Conservation (phyloP, 208 protist genomes). For the Crithidia bombi region DNA sequence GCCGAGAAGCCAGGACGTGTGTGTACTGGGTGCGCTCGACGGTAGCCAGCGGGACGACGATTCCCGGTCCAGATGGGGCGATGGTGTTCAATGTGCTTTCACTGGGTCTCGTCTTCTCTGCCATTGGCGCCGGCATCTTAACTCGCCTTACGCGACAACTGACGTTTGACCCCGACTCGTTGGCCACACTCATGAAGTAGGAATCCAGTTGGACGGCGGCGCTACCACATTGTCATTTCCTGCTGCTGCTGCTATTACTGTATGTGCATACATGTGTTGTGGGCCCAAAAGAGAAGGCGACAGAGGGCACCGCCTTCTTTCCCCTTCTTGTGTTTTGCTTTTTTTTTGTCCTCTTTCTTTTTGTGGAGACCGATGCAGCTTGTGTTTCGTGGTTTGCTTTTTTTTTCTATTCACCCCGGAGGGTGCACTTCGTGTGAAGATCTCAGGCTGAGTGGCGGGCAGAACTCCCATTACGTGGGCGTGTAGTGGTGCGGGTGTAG, state of each 20-base stretch:
- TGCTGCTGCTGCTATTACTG: too few species aligned
- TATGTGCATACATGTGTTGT: too few species aligned
- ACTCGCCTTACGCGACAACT: conserved; percentile 36
- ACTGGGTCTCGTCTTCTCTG: conserved; percentile 52
- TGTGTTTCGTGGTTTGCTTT: too few species aligned
- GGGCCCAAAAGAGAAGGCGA: too few species aligned
- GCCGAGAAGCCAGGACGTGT: conserved; percentile 12
- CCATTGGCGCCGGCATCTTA: conserved; percentile 37
- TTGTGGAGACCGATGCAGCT: too few species aligned
- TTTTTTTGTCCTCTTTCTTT: conserved; percentile 14
- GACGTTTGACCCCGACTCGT: conserved; percentile 20
- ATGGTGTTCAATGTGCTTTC: conserved; percentile 83
- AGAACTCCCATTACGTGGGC: too few species aligned
- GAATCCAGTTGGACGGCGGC: background rate
- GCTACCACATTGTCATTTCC: background rate
- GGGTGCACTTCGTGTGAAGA: too few species aligned
- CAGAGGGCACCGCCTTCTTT: background rate
- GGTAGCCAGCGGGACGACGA: conserved; percentile 56
- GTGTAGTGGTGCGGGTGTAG: too few species aligned
- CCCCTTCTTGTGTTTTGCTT: background rate
- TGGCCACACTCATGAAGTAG: conserved; percentile 5
- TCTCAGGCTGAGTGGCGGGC: too few species aligned
- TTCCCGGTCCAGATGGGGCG: conserved; percentile 74
- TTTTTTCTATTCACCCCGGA: too few species aligned
- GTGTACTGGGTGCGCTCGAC: conserved; percentile 57